Evolutionary conservation across 805 yeast genomes (phyloP).

Genomic region (Suhomyces emberorum): DNA sequence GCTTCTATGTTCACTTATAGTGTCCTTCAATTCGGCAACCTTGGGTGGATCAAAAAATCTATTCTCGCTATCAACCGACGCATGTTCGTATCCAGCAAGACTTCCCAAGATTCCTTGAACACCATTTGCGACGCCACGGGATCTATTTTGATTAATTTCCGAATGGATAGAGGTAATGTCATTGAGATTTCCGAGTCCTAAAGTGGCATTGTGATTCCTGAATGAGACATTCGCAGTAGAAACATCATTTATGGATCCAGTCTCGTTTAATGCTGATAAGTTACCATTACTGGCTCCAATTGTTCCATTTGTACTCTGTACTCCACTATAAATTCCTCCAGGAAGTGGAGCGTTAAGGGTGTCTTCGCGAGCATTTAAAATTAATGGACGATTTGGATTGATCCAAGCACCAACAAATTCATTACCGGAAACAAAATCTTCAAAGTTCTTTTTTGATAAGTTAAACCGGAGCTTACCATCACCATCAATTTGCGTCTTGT

Average conservation of each 20-base stretch:
- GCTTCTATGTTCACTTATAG: no score
- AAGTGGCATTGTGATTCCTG: constrained; percentile 10
- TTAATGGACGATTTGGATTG: constrained; percentile 25
- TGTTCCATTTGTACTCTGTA: constrained; percentile 2
- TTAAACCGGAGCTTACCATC: constrained; percentile 8
- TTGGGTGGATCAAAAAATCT: constrained; percentile 20
- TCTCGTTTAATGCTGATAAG: background rate
- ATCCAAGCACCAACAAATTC: constrained; percentile 30
- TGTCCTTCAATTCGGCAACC: constrained; percentile 37
- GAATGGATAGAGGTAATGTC: constrained; percentile 42
- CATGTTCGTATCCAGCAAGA: constrained; percentile 1
- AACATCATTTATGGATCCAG: constrained; percentile 2
- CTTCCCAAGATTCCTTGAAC: constrained; percentile 3
- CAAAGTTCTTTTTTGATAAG: constrained; percentile 18
- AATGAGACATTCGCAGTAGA: constrained; percentile 2
- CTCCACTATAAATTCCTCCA: background rate
- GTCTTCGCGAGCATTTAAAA: constrained; percentile 7
- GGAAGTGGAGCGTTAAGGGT: background rate
- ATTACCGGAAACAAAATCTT: constrained; percentile 26
- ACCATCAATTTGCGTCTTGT: constrained; percentile 6
- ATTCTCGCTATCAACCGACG: background rate
- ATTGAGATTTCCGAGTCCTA: constrained; percentile 40
- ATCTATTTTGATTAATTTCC: constrained; percentile 18
- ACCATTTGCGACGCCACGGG: no score
- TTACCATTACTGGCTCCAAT: constrained; percentile 1